Conservation (phyloP, 129 eudicot species). For the Lactuca saligna region DNA sequence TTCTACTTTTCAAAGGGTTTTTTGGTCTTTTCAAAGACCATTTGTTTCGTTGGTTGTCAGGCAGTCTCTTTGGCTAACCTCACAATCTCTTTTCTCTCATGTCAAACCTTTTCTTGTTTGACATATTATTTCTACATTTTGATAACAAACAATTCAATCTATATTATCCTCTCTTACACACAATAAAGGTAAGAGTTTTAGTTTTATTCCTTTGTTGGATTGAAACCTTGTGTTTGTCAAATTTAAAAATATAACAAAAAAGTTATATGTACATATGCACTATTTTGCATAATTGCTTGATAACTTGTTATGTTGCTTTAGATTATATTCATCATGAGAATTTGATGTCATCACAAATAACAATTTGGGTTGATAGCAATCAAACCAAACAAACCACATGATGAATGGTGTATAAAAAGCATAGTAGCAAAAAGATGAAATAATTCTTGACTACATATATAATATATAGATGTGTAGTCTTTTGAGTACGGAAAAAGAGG, state of each 20-base stretch:
- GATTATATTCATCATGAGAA: neutral
- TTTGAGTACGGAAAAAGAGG: too few species aligned
- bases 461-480: too few species aligned
- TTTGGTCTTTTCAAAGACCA: slow-evolving; percentile 9
- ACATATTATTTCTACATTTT: neutral
- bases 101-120: slow-evolving; percentile 32
- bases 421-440: neutral
- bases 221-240: neutral
- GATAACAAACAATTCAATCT: neutral
- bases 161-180: neutral
- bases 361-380: neutral
- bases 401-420: neutral
- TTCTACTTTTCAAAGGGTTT: slow-evolving; percentile 21
- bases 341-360: neutral
- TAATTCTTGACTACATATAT: neutral
- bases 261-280: neutral
- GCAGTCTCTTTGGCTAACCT: slow-evolving; percentile 58
- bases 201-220: neutral
- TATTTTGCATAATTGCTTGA: too few species aligned
- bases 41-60: slow-evolving; percentile 34
- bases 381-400: neutral
- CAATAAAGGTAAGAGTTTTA: slow-evolving; percentile 12
- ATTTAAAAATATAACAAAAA: too few species aligned
- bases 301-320: neutral
- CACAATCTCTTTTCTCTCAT: slow-evolving; percentile 45